Evolutionary conservation across 495 filamentous ascomycete species (phyloP).

Genomic region (Talaromyces liani): DNA sequence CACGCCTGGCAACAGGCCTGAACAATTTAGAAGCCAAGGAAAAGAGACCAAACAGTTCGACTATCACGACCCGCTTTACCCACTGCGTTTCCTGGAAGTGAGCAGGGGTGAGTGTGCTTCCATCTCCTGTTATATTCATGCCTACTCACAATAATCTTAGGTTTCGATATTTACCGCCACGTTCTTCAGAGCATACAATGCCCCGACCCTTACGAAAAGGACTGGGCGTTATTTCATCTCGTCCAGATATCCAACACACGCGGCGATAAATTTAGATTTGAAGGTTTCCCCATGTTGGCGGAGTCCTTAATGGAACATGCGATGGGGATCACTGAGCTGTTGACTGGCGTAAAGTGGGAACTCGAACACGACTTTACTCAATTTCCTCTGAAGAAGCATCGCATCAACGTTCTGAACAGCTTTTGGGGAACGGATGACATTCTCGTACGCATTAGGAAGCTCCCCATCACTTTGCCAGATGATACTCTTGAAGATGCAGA

Average conservation of each 20-base stretch:
- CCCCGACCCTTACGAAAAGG: slow-evolving; percentile 64
- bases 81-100: slow-evolving; percentile 32
- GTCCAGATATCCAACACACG: slow-evolving; percentile 93
- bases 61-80: slow-evolving; percentile 38
- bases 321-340: slow-evolving; percentile 63
- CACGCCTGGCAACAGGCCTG: slow-evolving; percentile 37
- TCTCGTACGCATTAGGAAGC: slow-evolving; percentile 53
- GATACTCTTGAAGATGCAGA: slow-evolving; percentile 72
- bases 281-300: slow-evolving; percentile 80
- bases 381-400: slow-evolving; percentile 14
- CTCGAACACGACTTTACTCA: slow-evolving; percentile 50
- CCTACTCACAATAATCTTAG: slow-evolving; percentile 14
- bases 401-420: slow-evolving; percentile 59
- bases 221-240: slow-evolving; percentile 83
- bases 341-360: slow-evolving; percentile 76
- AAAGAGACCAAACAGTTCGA: slow-evolving; percentile 30
- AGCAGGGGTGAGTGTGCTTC: slow-evolving; percentile 27
- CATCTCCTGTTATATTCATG: not conserved
- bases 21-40: slow-evolving; percentile 23
- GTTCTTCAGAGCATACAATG: slow-evolving; percentile 75
- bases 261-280: slow-evolving; percentile 92
- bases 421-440: slow-evolving; percentile 65
- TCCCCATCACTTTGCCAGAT: slow-evolving; percentile 46
- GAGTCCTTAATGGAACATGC: slow-evolving; percentile 83
- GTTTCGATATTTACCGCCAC: slow-evolving; percentile 72